Base-by-base conservation (phyloP, 257 asterid genomes). In the Lithospermum erythrorhizon region DNA sequence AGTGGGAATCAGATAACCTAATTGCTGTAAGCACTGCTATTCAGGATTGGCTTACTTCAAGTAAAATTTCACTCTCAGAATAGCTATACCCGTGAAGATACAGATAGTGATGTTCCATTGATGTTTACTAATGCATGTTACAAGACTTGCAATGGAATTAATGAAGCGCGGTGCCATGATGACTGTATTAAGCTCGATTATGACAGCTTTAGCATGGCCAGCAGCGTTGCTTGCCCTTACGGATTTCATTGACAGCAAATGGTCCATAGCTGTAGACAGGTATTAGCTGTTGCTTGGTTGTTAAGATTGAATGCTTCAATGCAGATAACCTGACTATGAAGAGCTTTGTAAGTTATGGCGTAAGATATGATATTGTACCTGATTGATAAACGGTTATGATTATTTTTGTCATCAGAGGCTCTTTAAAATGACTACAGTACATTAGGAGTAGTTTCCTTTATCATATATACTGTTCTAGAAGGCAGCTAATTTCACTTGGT, bases 141-240 rank as follows among this genome's bases (percentile, higher is more conserved):
- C 80, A 90, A 95, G 78, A 56, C 59, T 90, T 68, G 94, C 95
- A 55, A 16, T 81, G 79, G 85, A 83, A 73, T 69, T 90, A 81
- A 87, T 90, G 96, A 87, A 71, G 65, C 95, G 70, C 62, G 98
- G 98, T 58, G 98, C 96, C 65, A 90, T 87, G 98, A 68, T 87
- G 90, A 90, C 98, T 52, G 94, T 90, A 56, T 81, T 90, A 65
- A 76, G 87, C 74, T 4, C 83, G 59, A 82, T 90, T 71, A 73
- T 87, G 71, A 62, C 85, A 18, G 98, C 98, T 47, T 78, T 90
- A 61, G 98, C 96, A 68, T 90, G 94, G 95, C 98, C 98, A 20
- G 81, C 96, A 60, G 72, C 96, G 25, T 78, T 90, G 68, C 85
- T 87, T 49, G 62, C 80, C 68, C 81, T 83, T 51, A 86, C 93